phyloP scores from a whole-genome alignment of 768 basidiomycete genomes.

The Pleurotus giganteus region DNA sequence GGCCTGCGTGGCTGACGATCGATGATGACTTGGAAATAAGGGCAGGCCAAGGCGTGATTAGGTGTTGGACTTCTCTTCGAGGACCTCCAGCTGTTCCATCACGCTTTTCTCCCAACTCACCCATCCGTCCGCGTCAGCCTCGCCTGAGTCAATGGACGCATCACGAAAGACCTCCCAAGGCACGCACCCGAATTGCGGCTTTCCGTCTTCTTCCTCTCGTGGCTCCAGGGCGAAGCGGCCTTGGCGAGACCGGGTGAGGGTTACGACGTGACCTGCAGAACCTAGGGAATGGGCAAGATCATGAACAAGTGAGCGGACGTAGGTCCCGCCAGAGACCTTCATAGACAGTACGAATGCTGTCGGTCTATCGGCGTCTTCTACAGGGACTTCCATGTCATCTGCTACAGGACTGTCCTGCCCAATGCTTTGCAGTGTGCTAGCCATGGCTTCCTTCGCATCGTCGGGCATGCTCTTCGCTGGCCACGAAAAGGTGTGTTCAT shows the following conservation, averaged over 20 bases:
- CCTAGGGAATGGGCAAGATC: slow-evolving; percentile 84
- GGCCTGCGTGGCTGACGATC: neutral
- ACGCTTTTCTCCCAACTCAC: slow-evolving; percentile 82
- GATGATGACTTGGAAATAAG: neutral
- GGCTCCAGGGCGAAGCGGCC: slow-evolving; percentile 66
- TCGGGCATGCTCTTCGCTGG: slow-evolving; percentile 68
- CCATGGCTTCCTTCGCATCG: slow-evolving; percentile 69
- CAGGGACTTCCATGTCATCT: slow-evolving; percentile 33
- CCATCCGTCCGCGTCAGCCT: slow-evolving; percentile 66
- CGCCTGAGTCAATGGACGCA: slow-evolving; percentile 52
- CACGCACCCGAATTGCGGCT: slow-evolving; percentile 43
- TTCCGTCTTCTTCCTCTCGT: slow-evolving; percentile 43
- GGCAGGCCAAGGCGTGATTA: neutral
- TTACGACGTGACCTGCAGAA: slow-evolving; percentile 92
- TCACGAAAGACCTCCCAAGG: slow-evolving; percentile 74
- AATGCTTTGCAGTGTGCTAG: slow-evolving; percentile 55
- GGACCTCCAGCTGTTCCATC: slow-evolving; percentile 60
- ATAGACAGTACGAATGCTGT: slow-evolving; percentile 85
- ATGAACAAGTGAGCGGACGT: slow-evolving; percentile 93
- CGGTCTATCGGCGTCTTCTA: slow-evolving; percentile 41
- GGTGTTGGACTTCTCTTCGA: slow-evolving; percentile 30
- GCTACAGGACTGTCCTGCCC: slow-evolving; percentile 37
- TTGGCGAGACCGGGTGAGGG: slow-evolving; percentile 85
- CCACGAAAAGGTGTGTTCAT: slow-evolving; percentile 73
- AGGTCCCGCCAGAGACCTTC: slow-evolving; percentile 95